Conservation (phyloP, 1,139 yeast genomes). For the Pneumocystis oryctolagi region DNA sequence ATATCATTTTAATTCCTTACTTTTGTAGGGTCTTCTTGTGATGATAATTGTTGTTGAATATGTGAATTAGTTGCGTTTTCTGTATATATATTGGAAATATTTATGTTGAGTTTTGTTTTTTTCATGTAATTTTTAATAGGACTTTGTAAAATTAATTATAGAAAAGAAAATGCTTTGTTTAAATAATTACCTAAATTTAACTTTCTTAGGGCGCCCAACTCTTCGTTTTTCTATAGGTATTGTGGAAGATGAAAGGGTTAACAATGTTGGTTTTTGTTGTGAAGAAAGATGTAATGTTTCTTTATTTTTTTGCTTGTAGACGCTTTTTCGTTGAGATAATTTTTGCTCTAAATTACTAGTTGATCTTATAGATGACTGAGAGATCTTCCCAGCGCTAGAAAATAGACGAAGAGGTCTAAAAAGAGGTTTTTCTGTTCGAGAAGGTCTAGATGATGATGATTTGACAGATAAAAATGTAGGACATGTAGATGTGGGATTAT, state of each 20-base stretch:
- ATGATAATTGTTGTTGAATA: neutral
- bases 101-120: neutral
- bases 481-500: neutral
- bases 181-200: neutral
- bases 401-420: neutral
- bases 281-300: neutral
- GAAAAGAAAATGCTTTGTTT: neutral
- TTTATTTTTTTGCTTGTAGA: neutral
- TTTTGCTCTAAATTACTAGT: neutral
- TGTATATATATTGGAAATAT: neutral
- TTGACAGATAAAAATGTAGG: neutral
- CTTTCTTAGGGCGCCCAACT: neutral
- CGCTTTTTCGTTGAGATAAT: neutral
- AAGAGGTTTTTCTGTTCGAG: neutral
- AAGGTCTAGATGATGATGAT: neutral
- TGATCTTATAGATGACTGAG: neutral
- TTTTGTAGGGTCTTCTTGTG: constrained; percentile 3
- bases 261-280: neutral
- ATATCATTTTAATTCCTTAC: constrained; percentile 2
- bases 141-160: neutral
- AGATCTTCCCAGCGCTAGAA: neutral
- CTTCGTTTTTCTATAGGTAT: neutral
- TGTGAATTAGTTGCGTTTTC: neutral
- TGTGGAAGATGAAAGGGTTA: neutral
- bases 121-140: neutral